A percentile compares a stretch with the other conserved stretches of the same genome.
Evolutionary conservation across 345 rosid genomes (phyloP).

Genomic region (Populus davidiana): DNA sequence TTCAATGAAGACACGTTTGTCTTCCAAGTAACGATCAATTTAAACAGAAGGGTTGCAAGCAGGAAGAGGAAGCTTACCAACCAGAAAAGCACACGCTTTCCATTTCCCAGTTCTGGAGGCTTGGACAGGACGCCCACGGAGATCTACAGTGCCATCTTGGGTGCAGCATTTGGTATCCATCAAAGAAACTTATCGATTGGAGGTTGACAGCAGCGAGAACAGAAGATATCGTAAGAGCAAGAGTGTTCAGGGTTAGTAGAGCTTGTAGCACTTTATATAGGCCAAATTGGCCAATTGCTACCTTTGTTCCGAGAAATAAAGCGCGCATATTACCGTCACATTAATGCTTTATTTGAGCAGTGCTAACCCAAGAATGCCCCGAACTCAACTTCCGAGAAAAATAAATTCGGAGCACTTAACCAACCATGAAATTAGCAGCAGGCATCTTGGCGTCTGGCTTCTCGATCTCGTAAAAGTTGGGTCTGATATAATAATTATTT

Average conservation of each 20-base stretch:
- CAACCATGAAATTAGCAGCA: too few relatives aligned
- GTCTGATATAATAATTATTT: not conserved
- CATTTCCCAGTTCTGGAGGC: conserved; percentile 74
- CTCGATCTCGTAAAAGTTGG: too few relatives aligned
- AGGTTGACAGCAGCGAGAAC: not conserved
- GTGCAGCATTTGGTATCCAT: conserved; percentile 70
- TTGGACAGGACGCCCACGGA: conserved; percentile 63
- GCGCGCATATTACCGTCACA: too few relatives aligned
- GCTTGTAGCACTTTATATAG: too few relatives aligned
- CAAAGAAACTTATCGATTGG: not conserved
- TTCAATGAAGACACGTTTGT: not conserved
- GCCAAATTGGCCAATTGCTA: too few relatives aligned
- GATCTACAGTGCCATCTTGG: conserved; percentile 79
- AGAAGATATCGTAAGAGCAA: not conserved
- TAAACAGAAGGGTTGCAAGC: not conserved
- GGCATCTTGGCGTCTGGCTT: too few relatives aligned
- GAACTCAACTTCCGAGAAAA: too few relatives aligned
- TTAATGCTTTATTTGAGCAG: too few relatives aligned
- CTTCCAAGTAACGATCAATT: not conserved
- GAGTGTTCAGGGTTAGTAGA: too few relatives aligned
- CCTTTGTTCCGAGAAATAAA: too few relatives aligned
- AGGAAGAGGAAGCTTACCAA: conserved; percentile 39
- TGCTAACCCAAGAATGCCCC: too few relatives aligned
- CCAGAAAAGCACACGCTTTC: conserved; percentile 89
- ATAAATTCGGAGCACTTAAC: too few relatives aligned